Evolutionary conservation across 139 green algal species (phyloP).

Genomic region (Closterium sp.): DNA sequence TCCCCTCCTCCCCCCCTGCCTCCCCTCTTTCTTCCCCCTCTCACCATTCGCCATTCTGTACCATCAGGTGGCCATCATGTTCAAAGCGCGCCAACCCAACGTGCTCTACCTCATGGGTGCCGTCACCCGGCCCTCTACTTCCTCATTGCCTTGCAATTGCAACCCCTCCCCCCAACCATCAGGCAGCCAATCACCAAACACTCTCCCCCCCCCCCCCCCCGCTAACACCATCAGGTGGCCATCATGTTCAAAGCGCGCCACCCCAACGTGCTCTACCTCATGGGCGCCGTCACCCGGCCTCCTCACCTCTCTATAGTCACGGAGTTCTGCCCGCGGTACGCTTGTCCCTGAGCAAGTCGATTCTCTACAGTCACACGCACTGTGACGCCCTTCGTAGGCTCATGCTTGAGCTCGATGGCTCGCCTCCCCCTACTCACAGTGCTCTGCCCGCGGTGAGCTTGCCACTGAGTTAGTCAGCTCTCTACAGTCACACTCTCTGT

Average conservation of each 20-base stretch:
- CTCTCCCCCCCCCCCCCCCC: neutral
- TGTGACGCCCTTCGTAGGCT: no score
- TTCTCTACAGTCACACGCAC: no score
- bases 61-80: slow-evolving; percentile 30
- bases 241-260: slow-evolving; percentile 60
- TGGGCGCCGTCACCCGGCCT: slow-evolving; percentile 53
- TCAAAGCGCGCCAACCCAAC: slow-evolving; percentile 50
- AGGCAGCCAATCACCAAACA: no score
- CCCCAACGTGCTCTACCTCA: slow-evolving; percentile 57
- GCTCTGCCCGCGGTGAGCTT: no score
- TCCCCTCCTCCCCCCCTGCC: no score
- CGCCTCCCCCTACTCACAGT: no score
- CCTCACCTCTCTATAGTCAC: slow-evolving; percentile 77
- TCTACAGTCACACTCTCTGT: no score
- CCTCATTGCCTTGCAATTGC: slow-evolving; percentile 34
- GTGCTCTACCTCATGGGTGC: slow-evolving; percentile 57
- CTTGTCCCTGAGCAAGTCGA: no score
- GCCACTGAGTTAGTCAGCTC: no score
- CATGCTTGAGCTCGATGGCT: no score
- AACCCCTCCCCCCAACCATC: no score
- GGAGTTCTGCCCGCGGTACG: slow-evolving; percentile 59
- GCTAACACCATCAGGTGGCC: slow-evolving; percentile 13
- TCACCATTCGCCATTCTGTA: neutral
- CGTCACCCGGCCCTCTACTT: slow-evolving; percentile 56
- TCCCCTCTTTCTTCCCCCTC: no score